Evolutionary conservation across 345 rosid genomes (phyloP).

Genomic region (Melastoma malabathricum): DNA sequence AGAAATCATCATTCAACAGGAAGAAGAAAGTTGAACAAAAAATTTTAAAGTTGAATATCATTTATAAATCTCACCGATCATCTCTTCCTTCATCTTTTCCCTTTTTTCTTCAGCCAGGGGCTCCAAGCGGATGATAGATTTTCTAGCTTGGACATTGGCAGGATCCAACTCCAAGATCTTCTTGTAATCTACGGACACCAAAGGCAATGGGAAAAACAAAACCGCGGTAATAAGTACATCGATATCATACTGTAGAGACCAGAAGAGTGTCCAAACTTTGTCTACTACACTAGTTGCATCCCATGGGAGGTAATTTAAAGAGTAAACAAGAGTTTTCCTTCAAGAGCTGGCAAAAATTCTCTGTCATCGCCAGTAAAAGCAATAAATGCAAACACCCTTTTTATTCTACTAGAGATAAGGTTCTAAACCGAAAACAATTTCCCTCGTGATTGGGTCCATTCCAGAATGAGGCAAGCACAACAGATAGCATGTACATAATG

Average conservation of each 20-base stretch:
- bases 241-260: neutral
- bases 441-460: too few relatives aligned
- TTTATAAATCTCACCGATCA: conserved; percentile 50
- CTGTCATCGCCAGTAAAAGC: too few relatives aligned
- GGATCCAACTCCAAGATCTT: conserved; percentile 77
- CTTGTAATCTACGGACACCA: conserved; percentile 48
- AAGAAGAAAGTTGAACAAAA: too few relatives aligned
- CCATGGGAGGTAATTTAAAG: too few relatives aligned
- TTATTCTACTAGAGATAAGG: too few relatives aligned
- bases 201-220: neutral
- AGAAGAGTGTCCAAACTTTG: neutral
- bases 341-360: too few relatives aligned
- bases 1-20: too few relatives aligned
- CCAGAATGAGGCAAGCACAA: too few relatives aligned
- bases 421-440: too few relatives aligned
- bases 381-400: too few relatives aligned
- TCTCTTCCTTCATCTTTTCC: conserved; percentile 98
- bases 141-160: conserved; percentile 60
- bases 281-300: neutral
- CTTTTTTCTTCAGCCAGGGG: conserved; percentile 83
- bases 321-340: too few relatives aligned
- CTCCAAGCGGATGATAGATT: conserved; percentile 50
- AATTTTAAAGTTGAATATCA: neutral
- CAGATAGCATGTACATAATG: too few relatives aligned
- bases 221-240: neutral